Conservation (phyloP, 2,329 filamentous ascomycete species). For the Ceratocystis variospora region DNA sequence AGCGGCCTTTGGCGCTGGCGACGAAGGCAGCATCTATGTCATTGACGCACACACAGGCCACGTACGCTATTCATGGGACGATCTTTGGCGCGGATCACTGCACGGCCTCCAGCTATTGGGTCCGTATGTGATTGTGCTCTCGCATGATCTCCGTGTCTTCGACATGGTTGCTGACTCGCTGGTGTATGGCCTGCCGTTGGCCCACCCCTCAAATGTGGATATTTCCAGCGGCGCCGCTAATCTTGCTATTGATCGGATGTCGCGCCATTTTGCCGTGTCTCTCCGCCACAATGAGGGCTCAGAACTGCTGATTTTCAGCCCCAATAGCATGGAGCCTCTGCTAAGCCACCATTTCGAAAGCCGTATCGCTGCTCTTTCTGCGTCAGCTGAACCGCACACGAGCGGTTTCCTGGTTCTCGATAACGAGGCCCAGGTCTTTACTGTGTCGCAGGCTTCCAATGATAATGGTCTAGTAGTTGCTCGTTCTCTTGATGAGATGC, state of each 20-base stretch:
- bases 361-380: conserved; percentile 48
- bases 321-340: conserved; percentile 44
- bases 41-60: conserved; percentile 58
- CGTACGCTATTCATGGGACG: conserved; percentile 52
- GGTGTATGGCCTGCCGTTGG: conserved; percentile 42
- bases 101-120: conserved; percentile 58
- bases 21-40: conserved; percentile 54
- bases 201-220: conserved; percentile 35
- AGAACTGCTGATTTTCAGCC: conserved; percentile 53
- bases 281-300: conserved; percentile 36
- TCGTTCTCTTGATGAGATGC: conserved; percentile 41
- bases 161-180: conserved; percentile 70
- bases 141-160: conserved; percentile 62
- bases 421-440: conserved; percentile 58
- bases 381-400: conserved; percentile 33
- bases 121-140: conserved; percentile 61
- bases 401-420: conserved; percentile 67
- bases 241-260: conserved; percentile 55
- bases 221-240: conserved; percentile 39
- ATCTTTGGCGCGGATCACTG: conserved; percentile 51
- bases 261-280: conserved; percentile 52
- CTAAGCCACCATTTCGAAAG: conserved; percentile 43
- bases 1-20: conserved; percentile 42
- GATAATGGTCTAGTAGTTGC: conserved; percentile 38
- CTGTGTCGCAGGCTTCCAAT: conserved; percentile 44